Percentiles rank a stretch among this genome's conserved stretches.
Conservation (phyloP, 164 flowering plant genomes). For the Akebia trifoliata region DNA sequence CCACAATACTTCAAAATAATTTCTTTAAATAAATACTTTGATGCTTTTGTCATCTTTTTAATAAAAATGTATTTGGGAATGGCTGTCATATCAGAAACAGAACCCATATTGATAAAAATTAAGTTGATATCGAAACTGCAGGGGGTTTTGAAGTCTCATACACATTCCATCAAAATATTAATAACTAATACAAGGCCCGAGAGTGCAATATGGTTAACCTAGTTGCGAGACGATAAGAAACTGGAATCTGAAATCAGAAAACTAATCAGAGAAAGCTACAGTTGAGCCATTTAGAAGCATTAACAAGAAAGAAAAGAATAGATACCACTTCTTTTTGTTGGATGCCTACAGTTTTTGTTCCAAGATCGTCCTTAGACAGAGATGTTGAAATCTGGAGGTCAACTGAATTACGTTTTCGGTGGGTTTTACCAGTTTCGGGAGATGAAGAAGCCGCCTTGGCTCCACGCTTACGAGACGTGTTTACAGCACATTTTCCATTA, state of each 20-base stretch:
- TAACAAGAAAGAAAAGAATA: neutral
- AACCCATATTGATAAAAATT: too few species aligned
- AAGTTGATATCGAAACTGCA: too few species aligned
- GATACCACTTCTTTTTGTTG: constrained; percentile 49
- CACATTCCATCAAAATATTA: too few species aligned
- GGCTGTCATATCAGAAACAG: too few species aligned
- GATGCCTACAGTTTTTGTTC: constrained; percentile 22
- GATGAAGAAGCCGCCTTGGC: constrained; percentile 22
- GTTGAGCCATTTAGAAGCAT: constrained; percentile 1
- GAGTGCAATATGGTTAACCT: neutral
- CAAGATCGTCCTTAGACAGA: constrained; percentile 28
- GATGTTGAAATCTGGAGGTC: constrained; percentile 20
- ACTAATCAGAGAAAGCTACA: neutral
- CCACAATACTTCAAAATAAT: too few species aligned
- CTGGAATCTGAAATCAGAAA: neutral
- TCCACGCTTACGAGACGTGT: constrained; percentile 24
- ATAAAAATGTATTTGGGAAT: too few species aligned
- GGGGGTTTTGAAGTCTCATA: too few species aligned
- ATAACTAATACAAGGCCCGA: too few species aligned
- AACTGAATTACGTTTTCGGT: constrained; percentile 27
- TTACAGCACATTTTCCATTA: constrained; percentile 36
- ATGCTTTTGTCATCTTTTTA: too few species aligned
- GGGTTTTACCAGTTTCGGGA: constrained; percentile 30
- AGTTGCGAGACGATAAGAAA: neutral
- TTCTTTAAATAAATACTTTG: too few species aligned